A percentile compares a stretch with the other conserved stretches of the same genome.
Conservation (phyloP, 1,284 basidiomycete genomes). For the Termitomyces sp. region DNA sequence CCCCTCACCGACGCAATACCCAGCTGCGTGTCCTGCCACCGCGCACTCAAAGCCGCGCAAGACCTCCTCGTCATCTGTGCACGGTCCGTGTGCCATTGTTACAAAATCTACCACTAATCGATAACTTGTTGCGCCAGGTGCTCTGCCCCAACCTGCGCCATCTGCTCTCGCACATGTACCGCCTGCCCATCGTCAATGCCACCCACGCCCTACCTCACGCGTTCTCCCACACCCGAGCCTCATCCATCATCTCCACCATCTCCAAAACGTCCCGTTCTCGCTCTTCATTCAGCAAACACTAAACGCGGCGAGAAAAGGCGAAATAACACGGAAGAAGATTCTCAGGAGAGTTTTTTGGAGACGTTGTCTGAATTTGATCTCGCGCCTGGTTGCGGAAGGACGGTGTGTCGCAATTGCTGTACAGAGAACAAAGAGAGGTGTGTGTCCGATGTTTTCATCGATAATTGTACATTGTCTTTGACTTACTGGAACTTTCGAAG, state of each 20-base stretch:
- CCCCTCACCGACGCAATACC: constrained; percentile 1
- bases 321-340: constrained; percentile 22
- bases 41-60: constrained; percentile 19
- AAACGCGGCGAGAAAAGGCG: constrained; percentile 24
- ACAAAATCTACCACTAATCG: neutral
- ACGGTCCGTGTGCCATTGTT: constrained; percentile 13
- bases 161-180: constrained; percentile 31
- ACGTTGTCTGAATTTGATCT: constrained; percentile 14
- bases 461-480: neutral
- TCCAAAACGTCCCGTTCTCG: constrained; percentile 20
- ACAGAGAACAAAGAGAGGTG: constrained; percentile 27
- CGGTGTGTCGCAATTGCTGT: constrained; percentile 29
- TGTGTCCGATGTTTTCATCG: constrained; percentile 6
- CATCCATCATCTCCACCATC: constrained; percentile 20
- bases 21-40: constrained; percentile 26
- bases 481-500: constrained; percentile 10
- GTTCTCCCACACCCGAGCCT: constrained; percentile 24
- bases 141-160: constrained; percentile 24
- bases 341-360: constrained; percentile 9
- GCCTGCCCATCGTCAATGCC: constrained; percentile 25
- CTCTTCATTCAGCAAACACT: constrained; percentile 24
- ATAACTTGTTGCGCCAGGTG: constrained; percentile 21
- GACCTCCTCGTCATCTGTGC: constrained; percentile 17
- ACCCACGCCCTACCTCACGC: constrained; percentile 29
- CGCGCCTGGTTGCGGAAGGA: constrained; percentile 27